Percentiles rank a stretch among this genome's conserved stretches.
Conservation (phyloP, 768 basidiomycete genomes). For the Tulasnella sp. region DNA sequence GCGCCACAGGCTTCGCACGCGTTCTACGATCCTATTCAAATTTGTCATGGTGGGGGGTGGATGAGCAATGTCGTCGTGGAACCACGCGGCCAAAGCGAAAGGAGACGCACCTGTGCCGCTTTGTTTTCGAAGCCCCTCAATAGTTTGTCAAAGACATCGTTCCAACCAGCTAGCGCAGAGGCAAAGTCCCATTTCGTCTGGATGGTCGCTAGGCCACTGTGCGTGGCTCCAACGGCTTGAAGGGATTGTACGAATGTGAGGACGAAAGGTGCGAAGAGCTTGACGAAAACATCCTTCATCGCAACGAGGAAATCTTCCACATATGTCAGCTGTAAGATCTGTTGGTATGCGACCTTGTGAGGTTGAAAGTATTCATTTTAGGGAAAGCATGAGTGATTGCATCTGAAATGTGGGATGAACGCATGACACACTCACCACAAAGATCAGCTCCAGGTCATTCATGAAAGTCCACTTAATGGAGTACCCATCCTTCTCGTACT, state of each 20-base stretch:
- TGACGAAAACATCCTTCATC: conserved; percentile 75
- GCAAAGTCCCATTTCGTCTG: conserved; percentile 55
- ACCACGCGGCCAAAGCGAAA: not conserved
- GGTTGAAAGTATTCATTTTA: not conserved
- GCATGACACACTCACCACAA: conserved; percentile 58
- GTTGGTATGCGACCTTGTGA: conserved; percentile 93
- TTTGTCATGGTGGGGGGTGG: conserved; percentile 2
- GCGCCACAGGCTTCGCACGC: conserved; percentile 36
- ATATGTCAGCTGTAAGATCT: conserved; percentile 89
- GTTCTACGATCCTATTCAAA: conserved; percentile 58
- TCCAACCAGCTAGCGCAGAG: conserved; percentile 69
- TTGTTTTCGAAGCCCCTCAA: conserved; percentile 65
- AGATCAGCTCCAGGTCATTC: conserved; percentile 92
- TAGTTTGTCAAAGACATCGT: conserved; percentile 65
- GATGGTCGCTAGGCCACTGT: conserved; percentile 24
- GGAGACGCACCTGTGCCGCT: conserved; percentile 47
- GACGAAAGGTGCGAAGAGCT: conserved; percentile 77
- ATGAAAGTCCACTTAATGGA: conserved; percentile 90
- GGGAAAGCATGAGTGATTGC: not conserved
- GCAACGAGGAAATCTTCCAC: conserved; percentile 77
- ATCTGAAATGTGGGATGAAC: not conserved
- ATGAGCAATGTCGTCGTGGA: not conserved
- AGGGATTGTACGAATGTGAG: conserved; percentile 75
- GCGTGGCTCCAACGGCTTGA: conserved; percentile 32
- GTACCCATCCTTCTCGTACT: conserved; percentile 89